phyloP scores from a whole-genome alignment of 2,329 filamentous ascomycete genomes.

The Cercospora janseana region DNA sequence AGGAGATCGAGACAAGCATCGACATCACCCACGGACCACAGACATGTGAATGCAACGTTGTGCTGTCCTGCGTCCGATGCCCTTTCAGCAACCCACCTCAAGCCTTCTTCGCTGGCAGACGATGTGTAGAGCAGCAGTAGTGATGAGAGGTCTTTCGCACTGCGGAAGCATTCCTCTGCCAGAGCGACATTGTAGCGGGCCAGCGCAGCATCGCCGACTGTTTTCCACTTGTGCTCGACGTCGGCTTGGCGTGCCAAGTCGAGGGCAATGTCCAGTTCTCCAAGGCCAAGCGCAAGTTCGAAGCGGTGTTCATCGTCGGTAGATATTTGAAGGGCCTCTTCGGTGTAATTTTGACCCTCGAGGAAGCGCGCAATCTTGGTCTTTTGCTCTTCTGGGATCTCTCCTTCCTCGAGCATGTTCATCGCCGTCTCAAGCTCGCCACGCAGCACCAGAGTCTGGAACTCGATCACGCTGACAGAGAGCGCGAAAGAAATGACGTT shows the following conservation, averaged over 20 bases:
- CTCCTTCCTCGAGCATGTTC: conserved; percentile 66
- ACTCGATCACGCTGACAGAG: conserved; percentile 90
- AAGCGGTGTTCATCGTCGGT: conserved; percentile 97
- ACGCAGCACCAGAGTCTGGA: conserved; percentile 91
- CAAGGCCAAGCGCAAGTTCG: conserved; percentile 80
- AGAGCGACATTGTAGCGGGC: conserved; percentile 81
- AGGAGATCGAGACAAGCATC: conserved; percentile 78
- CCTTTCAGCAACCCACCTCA: conserved; percentile 69
- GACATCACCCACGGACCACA: conserved; percentile 83
- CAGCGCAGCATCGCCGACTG: conserved; percentile 86
- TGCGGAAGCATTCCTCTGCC: conserved; percentile 87
- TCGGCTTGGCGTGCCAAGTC: conserved; percentile 80
- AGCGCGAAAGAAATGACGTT: conserved; percentile 85
- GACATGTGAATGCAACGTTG: conserved; percentile 88
- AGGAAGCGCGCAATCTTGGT: conserved; percentile 98
- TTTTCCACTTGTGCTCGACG: conserved; percentile 98
- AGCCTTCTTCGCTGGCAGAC: conserved; percentile 72
- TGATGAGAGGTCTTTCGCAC: conserved; percentile 87
- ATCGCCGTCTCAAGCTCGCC: conserved; percentile 89
- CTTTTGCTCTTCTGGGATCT: conserved; percentile 87
- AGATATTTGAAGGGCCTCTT: conserved; percentile 88
- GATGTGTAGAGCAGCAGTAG: conserved; percentile 85
- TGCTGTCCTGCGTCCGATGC: conserved; percentile 75
- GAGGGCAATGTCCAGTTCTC: conserved; percentile 79
- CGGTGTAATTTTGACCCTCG: conserved; percentile 95